Conservation (phyloP, 2,329 filamentous ascomycete genomes). For the Colletotrichum sp. region DNA sequence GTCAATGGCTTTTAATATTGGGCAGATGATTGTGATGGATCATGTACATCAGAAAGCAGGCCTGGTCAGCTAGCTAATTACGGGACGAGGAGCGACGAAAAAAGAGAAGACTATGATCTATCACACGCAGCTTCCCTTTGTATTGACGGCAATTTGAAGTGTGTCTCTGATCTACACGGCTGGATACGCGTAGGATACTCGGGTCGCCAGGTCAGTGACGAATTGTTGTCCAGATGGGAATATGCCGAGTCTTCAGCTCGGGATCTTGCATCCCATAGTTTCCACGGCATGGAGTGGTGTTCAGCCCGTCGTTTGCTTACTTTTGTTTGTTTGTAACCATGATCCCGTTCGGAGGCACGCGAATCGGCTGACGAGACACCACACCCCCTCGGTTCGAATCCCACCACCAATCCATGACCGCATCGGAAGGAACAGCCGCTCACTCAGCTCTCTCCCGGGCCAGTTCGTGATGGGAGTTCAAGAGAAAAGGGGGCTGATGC, state of each 20-base stretch:
- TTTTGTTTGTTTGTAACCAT: not conserved
- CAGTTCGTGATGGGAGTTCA: not conserved
- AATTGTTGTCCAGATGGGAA: not conserved
- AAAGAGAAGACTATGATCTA: slow-evolving; percentile 10
- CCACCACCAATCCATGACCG: not conserved
- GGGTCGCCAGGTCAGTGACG: not conserved
- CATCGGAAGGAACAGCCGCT: not conserved
- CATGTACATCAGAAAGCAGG: slow-evolving; percentile 20
- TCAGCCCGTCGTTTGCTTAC: not conserved
- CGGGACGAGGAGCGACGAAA: slow-evolving; percentile 12
- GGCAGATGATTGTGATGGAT: slow-evolving; percentile 14
- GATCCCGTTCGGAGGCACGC: not conserved
- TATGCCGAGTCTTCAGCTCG: not conserved
- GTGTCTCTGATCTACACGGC: not conserved
- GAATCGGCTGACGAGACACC: slow-evolving; percentile 2
- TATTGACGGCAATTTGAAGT: not conserved
- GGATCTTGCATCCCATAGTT: not conserved
- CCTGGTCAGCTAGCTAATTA: slow-evolving; percentile 20
- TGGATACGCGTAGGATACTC: not conserved
- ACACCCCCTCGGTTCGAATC: not conserved
- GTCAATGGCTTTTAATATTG: slow-evolving; percentile 13
- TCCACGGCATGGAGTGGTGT: not conserved
- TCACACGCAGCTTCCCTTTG: not conserved
- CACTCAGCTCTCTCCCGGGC: not conserved
- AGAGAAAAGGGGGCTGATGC: not conserved